These are phyloP conservation scores for Coemansia sp. DNA, from an alignment of 192 early-diverging fungal genomes.

Conservation along the genomic window DNA sequence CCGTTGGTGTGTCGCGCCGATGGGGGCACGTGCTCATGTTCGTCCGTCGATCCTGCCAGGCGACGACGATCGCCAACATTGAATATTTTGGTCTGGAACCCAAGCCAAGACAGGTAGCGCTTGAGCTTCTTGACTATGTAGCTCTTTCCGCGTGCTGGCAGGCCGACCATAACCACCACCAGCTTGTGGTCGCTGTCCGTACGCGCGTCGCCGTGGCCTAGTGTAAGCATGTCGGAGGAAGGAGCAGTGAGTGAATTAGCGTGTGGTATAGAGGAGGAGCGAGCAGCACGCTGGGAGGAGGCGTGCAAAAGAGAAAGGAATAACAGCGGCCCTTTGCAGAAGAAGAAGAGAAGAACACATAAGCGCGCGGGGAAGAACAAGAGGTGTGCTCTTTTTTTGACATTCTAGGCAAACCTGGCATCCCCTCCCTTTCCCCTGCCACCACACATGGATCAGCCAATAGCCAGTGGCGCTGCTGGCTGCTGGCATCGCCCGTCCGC, in stretches of 20 bases:
- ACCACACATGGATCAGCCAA: conserved; percentile 1
- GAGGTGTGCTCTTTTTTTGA: neutral
- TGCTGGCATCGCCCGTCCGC: conserved; percentile 6
- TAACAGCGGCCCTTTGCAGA: conserved; percentile 1
- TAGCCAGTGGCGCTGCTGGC: conserved; percentile 4
- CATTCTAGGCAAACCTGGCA: neutral
- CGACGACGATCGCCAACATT: conserved; percentile 96
- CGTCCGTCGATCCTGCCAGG: conserved; percentile 55
- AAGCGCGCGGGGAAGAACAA: neutral
- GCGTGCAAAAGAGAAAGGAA: neutral
- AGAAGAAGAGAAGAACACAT: neutral
- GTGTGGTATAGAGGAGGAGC: neutral
- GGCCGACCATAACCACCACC: conserved; percentile 94
- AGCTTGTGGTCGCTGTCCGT: conserved; percentile 84
- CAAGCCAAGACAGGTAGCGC: conserved; percentile 82
- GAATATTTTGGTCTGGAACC: conserved; percentile 79
- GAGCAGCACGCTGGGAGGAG: neutral
- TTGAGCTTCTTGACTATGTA: conserved; percentile 95
- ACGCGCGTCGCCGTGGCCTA: conserved; percentile 52
- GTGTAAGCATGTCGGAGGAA: conserved; percentile 23
- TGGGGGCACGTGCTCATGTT: conserved; percentile 14
- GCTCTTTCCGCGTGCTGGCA: conserved; percentile 94
- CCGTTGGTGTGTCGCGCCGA: neutral
- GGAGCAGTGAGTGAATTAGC: neutral
- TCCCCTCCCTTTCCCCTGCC: neutral